A percentile compares a stretch with the other conserved stretches of the same genome.
Evolutionary conservation across 2,329 filamentous ascomycete genomes (phyloP).

Genomic region (Knoxdaviesia proteae): DNA sequence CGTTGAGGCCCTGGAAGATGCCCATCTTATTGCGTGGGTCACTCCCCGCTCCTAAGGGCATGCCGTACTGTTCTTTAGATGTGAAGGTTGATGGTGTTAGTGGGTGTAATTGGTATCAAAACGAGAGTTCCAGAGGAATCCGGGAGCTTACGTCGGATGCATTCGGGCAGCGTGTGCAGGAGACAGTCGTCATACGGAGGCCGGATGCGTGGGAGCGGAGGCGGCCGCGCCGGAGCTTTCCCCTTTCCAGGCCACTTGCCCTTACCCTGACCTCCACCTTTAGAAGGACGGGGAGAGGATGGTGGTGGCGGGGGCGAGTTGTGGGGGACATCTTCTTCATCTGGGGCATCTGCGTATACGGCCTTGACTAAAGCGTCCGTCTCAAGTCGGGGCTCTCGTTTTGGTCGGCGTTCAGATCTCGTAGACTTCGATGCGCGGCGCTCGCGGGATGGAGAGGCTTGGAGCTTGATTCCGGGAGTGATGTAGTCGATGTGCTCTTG

Average conservation of each 20-base stretch:
- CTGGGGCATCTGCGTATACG: too few species aligned
- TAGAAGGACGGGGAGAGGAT: too few species aligned
- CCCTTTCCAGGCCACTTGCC: too few species aligned
- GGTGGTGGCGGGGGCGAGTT: too few species aligned
- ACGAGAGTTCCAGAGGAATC: too few species aligned
- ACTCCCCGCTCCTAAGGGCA: conserved; percentile 12
- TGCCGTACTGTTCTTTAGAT: conserved; percentile 12
- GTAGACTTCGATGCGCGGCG: too few species aligned
- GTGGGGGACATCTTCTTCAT: background rate
- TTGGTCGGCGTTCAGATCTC: too few species aligned
- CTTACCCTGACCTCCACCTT: too few species aligned
- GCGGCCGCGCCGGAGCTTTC: too few species aligned
- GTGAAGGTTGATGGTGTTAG: background rate
- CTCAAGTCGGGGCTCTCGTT: too few species aligned
- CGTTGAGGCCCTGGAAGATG: conserved; percentile 18
- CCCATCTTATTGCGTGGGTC: conserved; percentile 17
- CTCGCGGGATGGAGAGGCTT: background rate
- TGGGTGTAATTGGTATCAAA: background rate
- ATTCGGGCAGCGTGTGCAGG: background rate
- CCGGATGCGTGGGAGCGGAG: too few species aligned
- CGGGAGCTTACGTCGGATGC: background rate
- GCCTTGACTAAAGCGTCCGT: too few species aligned
- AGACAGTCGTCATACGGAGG: background rate
- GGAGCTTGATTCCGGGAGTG: conserved; percentile 23
- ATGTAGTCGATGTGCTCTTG: conserved; percentile 24